Evolutionary conservation across 129 eudicot genomes (phyloP).

Genomic region (Calendula officinalis): DNA sequence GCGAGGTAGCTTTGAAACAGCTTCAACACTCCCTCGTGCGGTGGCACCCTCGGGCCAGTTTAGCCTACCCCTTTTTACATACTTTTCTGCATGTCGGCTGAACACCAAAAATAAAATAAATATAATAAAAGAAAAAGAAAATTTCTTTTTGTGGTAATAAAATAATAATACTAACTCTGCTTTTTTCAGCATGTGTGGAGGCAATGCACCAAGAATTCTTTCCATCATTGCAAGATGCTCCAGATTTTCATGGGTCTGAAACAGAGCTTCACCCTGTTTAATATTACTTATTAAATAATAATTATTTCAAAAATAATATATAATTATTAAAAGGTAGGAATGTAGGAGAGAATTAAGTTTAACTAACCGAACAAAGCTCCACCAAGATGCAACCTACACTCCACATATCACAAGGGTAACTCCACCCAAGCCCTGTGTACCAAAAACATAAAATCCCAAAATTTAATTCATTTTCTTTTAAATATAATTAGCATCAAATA

Average conservation of each 20-base stretch:
- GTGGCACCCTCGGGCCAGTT: slow-evolving; percentile 80
- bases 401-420: slow-evolving; percentile 93
- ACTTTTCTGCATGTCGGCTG: slow-evolving; percentile 68
- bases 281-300: too few relatives aligned
- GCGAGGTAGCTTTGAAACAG: slow-evolving; percentile 62
- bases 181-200: slow-evolving; percentile 60
- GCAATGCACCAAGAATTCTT: slow-evolving; percentile 63
- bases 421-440: slow-evolving; percentile 85
- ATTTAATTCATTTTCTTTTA: slow-evolving; percentile 27
- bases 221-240: slow-evolving; percentile 97
- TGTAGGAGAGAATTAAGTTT: background rate
- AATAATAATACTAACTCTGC: slow-evolving; percentile 60
- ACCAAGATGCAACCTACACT: slow-evolving; percentile 93
- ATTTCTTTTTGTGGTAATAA: too few relatives aligned
- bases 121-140: background rate
- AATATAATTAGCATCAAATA: background rate
- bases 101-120: background rate
- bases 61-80: slow-evolving; percentile 54
- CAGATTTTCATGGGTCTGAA: slow-evolving; percentile 74
- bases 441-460: background rate
- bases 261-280: slow-evolving; percentile 71
- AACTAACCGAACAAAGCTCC: slow-evolving; percentile 84
- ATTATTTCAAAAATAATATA: background rate
- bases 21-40: slow-evolving; percentile 67
- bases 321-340: too few relatives aligned